phyloP scores from a whole-genome alignment of 345 rosid species.

The Mercurialis annua region DNA sequence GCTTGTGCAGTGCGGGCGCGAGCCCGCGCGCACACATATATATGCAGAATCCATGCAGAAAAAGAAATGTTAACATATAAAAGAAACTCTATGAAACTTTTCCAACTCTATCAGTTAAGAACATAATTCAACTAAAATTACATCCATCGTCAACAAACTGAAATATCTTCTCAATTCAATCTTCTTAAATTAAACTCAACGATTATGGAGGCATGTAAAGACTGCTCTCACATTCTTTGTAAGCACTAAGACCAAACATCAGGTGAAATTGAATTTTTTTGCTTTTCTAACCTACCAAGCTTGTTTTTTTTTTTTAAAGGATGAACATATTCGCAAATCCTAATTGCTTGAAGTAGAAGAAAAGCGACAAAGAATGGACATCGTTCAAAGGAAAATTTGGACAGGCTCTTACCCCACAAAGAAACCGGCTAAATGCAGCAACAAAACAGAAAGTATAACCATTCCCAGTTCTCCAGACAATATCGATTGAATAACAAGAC shows the following conservation, averaged over 20 bases:
- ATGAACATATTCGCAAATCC: no score
- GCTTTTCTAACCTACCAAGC: not conserved
- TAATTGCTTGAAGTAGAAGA: not conserved
- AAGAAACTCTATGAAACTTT: not conserved
- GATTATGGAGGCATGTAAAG: not conserved
- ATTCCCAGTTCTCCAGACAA: constrained; percentile 49
- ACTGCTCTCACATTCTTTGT: not conserved
- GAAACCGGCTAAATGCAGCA: constrained; percentile 60
- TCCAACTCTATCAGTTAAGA: not conserved
- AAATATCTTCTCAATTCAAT: not conserved
- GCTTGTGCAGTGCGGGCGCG: not conserved
- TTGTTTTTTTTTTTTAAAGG: no score
- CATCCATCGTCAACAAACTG: not conserved
- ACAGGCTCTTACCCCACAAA: constrained; percentile 47
- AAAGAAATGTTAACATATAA: not conserved
- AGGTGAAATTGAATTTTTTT: not conserved
- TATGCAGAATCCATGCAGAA: not conserved
- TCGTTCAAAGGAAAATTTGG: constrained; percentile 2
- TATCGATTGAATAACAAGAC: constrained; percentile 28
- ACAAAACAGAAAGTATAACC: constrained; percentile 42
- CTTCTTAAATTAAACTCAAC: not conserved
- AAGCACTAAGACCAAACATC: not conserved
- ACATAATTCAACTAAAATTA: not conserved
- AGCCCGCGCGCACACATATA: no score
- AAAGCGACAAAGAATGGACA: not conserved